These are phyloP conservation scores for Phylloporus scabripes DNA, from an alignment of 768 basidiomycete genomes.

Conservation along the genomic window DNA sequence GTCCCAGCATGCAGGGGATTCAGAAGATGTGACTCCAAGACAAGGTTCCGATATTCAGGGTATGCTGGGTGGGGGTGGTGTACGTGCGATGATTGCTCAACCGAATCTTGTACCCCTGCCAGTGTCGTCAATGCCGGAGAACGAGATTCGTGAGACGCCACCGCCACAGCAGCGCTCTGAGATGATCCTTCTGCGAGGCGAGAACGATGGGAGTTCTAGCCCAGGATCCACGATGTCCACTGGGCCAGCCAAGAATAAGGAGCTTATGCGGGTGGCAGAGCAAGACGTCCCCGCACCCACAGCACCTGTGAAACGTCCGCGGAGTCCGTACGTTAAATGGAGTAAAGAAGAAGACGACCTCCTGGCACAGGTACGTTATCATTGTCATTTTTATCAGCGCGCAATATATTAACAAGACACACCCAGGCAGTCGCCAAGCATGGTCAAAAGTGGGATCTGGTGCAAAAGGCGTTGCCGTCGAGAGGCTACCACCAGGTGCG, in stretches of 20 bases:
- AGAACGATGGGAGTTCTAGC: not conserved
- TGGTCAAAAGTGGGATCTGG: slow-evolving; percentile 37
- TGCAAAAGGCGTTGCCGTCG: slow-evolving; percentile 37
- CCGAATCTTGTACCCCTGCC: not conserved
- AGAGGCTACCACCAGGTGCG: slow-evolving; percentile 41
- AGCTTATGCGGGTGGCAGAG: slow-evolving; percentile 24
- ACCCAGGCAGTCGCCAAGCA: slow-evolving; percentile 35
- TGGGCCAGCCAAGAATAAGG: slow-evolving; percentile 16
- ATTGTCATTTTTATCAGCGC: not conserved
- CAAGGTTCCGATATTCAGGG: slow-evolving; percentile 7
- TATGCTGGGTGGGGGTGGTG: not conserved
- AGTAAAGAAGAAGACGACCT: slow-evolving; percentile 40
- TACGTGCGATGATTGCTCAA: not conserved
- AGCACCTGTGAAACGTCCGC: slow-evolving; percentile 29
- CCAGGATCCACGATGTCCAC: not conserved
- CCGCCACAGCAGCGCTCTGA: slow-evolving; percentile 5
- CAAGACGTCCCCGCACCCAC: slow-evolving; percentile 18
- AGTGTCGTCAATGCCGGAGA: not conserved
- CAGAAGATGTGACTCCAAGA: slow-evolving; percentile 15
- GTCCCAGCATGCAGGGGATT: slow-evolving; percentile 3
- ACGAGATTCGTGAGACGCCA: slow-evolving; percentile 8
- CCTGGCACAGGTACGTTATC: slow-evolving; percentile 30
- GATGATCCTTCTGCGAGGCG: slow-evolving; percentile 1
- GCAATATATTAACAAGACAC: not conserved
- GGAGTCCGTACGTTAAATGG: slow-evolving; percentile 41